Conservation (phyloP, 2,329 filamentous ascomycete species). For the Aspergillus sp. region DNA sequence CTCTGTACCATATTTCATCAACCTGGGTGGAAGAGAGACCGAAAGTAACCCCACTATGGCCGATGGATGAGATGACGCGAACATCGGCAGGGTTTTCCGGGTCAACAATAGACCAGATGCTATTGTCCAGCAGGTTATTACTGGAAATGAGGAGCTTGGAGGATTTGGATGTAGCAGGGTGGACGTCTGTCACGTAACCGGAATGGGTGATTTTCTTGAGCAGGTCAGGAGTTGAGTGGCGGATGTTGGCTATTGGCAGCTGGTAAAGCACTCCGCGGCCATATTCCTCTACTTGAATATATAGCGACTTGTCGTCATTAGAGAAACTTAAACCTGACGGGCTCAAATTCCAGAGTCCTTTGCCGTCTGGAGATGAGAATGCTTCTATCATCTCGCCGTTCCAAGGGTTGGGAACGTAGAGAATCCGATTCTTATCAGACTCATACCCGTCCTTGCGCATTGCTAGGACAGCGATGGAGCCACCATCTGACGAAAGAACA, state of each 20-base stretch:
- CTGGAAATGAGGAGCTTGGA: slow-evolving; percentile 43
- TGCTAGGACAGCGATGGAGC: slow-evolving; percentile 44
- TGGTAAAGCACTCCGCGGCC: slow-evolving; percentile 46
- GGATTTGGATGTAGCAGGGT: slow-evolving; percentile 34
- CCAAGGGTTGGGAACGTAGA: slow-evolving; percentile 45
- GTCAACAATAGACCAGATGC: slow-evolving; percentile 44
- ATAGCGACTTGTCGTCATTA: slow-evolving; percentile 41
- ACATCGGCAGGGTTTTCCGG: slow-evolving; percentile 30
- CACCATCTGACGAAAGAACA: slow-evolving; percentile 45
- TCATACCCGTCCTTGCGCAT: slow-evolving; percentile 49
- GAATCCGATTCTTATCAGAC: slow-evolving; percentile 47
- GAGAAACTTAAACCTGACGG: slow-evolving; percentile 44
- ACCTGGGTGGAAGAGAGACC: slow-evolving; percentile 45
- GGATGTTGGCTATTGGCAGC: slow-evolving; percentile 32
- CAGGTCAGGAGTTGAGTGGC: slow-evolving; percentile 28
- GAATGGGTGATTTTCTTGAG: slow-evolving; percentile 41
- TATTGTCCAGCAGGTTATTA: slow-evolving; percentile 47
- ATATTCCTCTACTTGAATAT: slow-evolving; percentile 43
- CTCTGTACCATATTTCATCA: slow-evolving; percentile 47
- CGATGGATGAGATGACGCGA: slow-evolving; percentile 40
- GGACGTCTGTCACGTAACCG: slow-evolving; percentile 43
- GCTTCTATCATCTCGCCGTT: slow-evolving; percentile 40
- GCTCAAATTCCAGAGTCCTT: slow-evolving; percentile 44
- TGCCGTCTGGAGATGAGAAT: slow-evolving; percentile 38
- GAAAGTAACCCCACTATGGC: slow-evolving; percentile 37